Conservation (phyloP, 2,329 filamentous ascomycete genomes). For the Sporothrix curviconia region DNA sequence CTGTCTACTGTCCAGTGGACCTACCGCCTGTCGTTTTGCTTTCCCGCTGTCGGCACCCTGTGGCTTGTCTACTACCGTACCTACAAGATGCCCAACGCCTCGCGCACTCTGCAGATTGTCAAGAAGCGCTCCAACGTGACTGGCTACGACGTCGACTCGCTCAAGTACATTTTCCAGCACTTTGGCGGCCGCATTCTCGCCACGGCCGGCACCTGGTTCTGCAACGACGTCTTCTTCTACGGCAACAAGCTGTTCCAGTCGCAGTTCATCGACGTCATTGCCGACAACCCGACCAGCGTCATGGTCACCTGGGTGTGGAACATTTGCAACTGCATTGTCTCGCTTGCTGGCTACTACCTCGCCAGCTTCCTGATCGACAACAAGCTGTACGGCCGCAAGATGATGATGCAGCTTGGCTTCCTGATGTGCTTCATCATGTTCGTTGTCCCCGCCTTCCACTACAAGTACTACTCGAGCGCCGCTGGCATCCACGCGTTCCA, state of each 20-base stretch:
- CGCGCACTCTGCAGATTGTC: slow-evolving; percentile 70
- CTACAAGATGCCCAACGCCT: slow-evolving; percentile 87
- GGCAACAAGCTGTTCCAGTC: slow-evolving; percentile 40
- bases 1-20: slow-evolving; percentile 75
- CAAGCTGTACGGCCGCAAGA: slow-evolving; percentile 92
- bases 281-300: slow-evolving; percentile 46
- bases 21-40: slow-evolving; percentile 85
- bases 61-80: slow-evolving; percentile 96
- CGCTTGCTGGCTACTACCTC: slow-evolving; percentile 80
- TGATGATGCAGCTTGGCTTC: slow-evolving; percentile 95
- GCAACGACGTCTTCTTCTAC: slow-evolving; percentile 98
- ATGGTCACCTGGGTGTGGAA: slow-evolving; percentile 91
- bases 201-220: slow-evolving; percentile 85
- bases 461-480: slow-evolving; percentile 68
- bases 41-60: slow-evolving; percentile 82
- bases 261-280: slow-evolving; percentile 22
- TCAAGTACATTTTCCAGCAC: slow-evolving; percentile 69
- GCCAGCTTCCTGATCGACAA: slow-evolving; percentile 88
- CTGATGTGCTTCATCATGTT: slow-evolving; percentile 90
- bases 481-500: slow-evolving; percentile 82
- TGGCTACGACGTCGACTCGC: slow-evolving; percentile 82
- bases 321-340: slow-evolving; percentile 82
- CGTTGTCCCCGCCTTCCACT: slow-evolving; percentile 83
- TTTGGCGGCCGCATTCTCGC: slow-evolving; percentile 83
- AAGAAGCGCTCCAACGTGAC: slow-evolving; percentile 86